Percentiles rank a stretch among this genome's conserved stretches.
phyloP scores from a whole-genome alignment of 106 monocot genomes.

The Dioscorea zingiberensis region DNA sequence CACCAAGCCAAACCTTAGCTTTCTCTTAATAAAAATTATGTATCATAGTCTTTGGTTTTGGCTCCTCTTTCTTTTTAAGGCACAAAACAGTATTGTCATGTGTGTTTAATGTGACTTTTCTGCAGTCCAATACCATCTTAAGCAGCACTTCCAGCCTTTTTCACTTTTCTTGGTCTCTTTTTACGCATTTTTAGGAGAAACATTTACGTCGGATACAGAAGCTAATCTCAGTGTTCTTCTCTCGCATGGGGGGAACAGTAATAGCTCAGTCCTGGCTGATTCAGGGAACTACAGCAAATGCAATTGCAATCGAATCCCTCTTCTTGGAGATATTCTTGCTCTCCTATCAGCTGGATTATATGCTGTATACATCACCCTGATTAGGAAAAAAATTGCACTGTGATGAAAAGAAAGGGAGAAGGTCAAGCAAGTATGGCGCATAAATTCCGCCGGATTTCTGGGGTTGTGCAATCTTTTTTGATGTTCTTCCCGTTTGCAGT shows the following conservation, averaged over 20 bases:
- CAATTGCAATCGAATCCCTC: conserved; percentile 54
- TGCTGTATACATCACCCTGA: conserved; percentile 84
- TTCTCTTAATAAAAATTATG: not conserved
- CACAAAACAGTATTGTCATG: not conserved
- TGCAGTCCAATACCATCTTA: conserved; percentile 93
- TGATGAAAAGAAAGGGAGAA: conserved; percentile 63
- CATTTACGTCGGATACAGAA: conserved; percentile 89
- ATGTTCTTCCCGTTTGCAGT: conserved; percentile 76
- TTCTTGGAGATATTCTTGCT: conserved; percentile 79
- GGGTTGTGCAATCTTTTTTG: conserved; percentile 75
- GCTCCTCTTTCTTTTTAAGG: not conserved
- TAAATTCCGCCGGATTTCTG: conserved; percentile 86
- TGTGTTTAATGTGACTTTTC: conserved; percentile 13
- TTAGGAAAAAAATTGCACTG: conserved; percentile 76
- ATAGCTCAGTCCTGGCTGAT: conserved; percentile 83
- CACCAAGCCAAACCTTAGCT: not conserved
- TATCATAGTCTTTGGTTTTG: not conserved
- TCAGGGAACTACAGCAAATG: conserved; percentile 36
- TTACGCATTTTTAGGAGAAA: conserved; percentile 71
- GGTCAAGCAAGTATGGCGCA: conserved; percentile 79
- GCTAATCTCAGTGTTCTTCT: conserved; percentile 75
- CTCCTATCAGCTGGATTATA: conserved; percentile 75
- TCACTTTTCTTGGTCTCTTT: conserved; percentile 85
- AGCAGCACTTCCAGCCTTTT: conserved; percentile 94
- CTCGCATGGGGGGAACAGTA: conserved; percentile 90